Base-by-base conservation (phyloP, 129 eudicot species). In the Helianthus tuberosus region DNA sequence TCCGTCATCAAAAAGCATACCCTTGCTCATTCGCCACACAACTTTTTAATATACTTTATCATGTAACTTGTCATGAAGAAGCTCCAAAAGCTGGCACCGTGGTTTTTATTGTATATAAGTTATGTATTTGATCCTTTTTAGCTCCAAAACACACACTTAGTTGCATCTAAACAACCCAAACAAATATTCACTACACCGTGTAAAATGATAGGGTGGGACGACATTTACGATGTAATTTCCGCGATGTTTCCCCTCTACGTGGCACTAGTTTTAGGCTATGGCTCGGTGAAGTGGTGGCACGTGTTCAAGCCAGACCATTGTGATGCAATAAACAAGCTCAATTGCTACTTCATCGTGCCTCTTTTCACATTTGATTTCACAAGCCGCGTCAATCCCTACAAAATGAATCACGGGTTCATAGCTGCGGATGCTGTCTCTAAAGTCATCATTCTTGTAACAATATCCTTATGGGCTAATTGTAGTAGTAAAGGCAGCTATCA, bases 171-270 rank as follows among this genome's bases (percentile, higher is more conserved):
- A 16, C 71, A 66, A 66, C 39, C n/a, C 11, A 23, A 46, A 66
- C 48, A 11, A 20, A 66, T 66, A 44, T 20, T 29, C 15, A 66
- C 35, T 38, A 11, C 38, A 3, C 13, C 15, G 11, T 32, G 48
- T 3, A 72, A 78, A 13, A 90, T 90, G 93, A 83, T 90, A 43
- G 86, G 77, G 52, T 78, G 82, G 82, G 78, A 49, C 20, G 96
- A 83, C 57, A 72, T 90, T 48, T 90, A 85, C 82, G 83, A 83
- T 52, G 87, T 90, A n/a, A 64, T 81, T 48, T 66, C 62, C 13
- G 79, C 90, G 3, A 83, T 87, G 93, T 61, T 79, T 46, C 93
- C 96, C 1, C 93, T 90, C 35, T 90, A 87, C n/a, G 79, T 77
- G 10, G 84, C 93, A 2, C 72, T 90, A 11, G 43, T 17, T 1